Conservation (phyloP, 2,329 filamentous ascomycete species). For the Ambrosiella beaveri region DNA sequence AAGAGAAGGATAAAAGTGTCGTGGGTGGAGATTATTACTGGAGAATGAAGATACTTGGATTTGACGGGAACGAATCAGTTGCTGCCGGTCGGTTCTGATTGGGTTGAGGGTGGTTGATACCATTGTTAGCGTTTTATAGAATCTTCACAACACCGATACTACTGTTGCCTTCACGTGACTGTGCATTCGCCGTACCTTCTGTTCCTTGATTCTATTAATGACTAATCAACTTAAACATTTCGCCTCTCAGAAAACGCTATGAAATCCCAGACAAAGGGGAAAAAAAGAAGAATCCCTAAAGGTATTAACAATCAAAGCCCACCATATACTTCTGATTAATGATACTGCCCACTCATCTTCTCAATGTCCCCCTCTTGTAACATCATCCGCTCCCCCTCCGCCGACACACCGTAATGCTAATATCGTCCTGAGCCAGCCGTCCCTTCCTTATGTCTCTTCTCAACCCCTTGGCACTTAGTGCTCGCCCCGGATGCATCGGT, state of each 20-base stretch:
- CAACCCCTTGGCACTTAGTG: not conserved
- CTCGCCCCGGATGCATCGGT: constrained; percentile 10
- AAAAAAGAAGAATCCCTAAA: not conserved
- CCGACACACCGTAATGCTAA: not conserved
- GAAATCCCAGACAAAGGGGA: not conserved
- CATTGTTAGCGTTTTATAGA: too few species aligned
- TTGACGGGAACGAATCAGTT: too few species aligned
- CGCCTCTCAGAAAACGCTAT: not conserved
- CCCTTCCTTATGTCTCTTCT: not conserved
- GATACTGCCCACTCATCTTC: constrained; percentile 6
- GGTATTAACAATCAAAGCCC: not conserved
- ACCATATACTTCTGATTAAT: not conserved
- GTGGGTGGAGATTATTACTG: not conserved
- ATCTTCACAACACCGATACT: too few species aligned
- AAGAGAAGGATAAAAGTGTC: not conserved
- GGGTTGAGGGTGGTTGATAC: too few species aligned
- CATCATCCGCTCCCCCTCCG: not conserved
- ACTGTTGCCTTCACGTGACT: too few species aligned
- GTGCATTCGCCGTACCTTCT: too few species aligned
- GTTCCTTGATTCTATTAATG: too few species aligned
- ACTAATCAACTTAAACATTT: too few species aligned
- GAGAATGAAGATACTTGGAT: not conserved
- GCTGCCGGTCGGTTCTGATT: too few species aligned
- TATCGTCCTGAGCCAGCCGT: not conserved
- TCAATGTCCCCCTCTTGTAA: constrained; percentile 6